These are phyloP conservation scores for Rhizophagus clarus DNA, from an alignment of 192 early-diverging fungal species.

Conservation along the genomic window DNA sequence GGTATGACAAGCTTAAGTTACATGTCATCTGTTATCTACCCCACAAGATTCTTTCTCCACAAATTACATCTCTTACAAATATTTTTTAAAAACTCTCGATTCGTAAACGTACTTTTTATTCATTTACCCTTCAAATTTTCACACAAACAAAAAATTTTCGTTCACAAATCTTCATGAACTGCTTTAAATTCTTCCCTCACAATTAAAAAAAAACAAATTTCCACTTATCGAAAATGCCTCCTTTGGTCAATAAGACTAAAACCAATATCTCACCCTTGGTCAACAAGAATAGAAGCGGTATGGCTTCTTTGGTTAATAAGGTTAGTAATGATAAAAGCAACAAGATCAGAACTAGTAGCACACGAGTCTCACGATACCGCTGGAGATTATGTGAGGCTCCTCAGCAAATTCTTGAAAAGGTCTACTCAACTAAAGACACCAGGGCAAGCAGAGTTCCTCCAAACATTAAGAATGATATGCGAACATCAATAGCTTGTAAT, in stretches of 20 bases:
- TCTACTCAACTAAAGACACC: neutral
- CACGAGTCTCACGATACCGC: neutral
- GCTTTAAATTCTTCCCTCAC: neutral
- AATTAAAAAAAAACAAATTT: neutral
- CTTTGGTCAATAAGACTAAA: neutral
- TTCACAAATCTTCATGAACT: neutral
- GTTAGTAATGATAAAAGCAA: neutral
- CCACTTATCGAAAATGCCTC: neutral
- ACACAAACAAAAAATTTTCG: neutral
- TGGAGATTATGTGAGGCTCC: neutral
- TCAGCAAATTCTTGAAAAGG: neutral
- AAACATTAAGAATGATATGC: neutral
- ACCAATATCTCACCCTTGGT: neutral
- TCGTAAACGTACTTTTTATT: too few species aligned
- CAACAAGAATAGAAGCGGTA: neutral
- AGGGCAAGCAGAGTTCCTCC: neutral
- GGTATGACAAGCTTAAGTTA: neutral
- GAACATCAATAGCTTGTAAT: neutral
- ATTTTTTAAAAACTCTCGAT: too few species aligned
- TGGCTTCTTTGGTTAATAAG: neutral
- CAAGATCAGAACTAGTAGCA: neutral
- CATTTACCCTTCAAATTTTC: neutral
- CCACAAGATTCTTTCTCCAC: neutral
- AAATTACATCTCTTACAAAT: too few species aligned
- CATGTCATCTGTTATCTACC: neutral